Evolutionary conservation across 192 early-diverging fungal genomes (phyloP).

Genomic region (Podila clonocystis): DNA sequence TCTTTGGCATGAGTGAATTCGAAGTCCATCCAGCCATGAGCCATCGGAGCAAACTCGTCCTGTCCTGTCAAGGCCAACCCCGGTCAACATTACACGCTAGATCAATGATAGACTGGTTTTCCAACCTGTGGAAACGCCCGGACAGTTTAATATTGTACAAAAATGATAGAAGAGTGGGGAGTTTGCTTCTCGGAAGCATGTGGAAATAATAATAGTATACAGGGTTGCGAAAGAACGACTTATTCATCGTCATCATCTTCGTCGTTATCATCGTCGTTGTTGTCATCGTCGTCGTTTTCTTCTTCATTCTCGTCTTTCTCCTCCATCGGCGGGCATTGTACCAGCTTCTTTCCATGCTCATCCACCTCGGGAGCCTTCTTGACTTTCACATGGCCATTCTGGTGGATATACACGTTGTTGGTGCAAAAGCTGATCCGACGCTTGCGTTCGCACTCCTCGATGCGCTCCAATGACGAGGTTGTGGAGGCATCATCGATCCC

Average conservation of each 20-base stretch:
- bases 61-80: too few species aligned
- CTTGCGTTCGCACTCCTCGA: constrained; percentile 44
- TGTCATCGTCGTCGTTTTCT: constrained; percentile 8
- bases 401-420: constrained; percentile 40
- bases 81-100: too few species aligned
- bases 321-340: constrained; percentile 10
- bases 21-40: too few species aligned
- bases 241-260: constrained; percentile 1
- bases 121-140: too few species aligned
- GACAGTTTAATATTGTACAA: too few species aligned
- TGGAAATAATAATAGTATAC: neutral
- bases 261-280: constrained; percentile 2
- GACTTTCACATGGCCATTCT: constrained; percentile 7
- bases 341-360: constrained; percentile 10
- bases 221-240: neutral
- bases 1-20: too few species aligned
- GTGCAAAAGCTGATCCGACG: constrained; percentile 50
- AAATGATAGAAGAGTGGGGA: too few species aligned
- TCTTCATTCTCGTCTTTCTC: constrained; percentile 4
- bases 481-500: constrained; percentile 40
- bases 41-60: too few species aligned
- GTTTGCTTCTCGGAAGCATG: neutral
- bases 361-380: constrained; percentile 5
- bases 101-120: too few species aligned
- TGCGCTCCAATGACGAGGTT: constrained; percentile 28